These are phyloP conservation scores for Hemileccinum impolitum DNA, from an alignment of 768 basidiomycete species.

Conservation along the genomic window DNA sequence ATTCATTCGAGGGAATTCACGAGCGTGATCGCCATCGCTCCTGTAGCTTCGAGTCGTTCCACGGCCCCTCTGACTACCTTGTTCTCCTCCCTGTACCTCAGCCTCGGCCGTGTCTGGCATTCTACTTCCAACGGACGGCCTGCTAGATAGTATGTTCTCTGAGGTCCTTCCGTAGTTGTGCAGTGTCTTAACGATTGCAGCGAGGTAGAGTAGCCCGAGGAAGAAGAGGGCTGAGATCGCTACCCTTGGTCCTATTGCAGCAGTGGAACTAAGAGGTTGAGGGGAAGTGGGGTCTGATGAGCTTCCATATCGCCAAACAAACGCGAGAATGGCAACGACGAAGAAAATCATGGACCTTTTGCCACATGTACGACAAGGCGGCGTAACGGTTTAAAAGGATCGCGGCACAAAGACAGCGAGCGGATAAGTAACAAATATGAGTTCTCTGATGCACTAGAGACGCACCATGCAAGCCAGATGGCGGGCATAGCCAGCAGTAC, in stretches of 20 bases:
- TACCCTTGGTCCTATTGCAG: constrained; percentile 51
- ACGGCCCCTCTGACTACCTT: constrained; percentile 4
- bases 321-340: constrained; percentile 58
- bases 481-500: constrained; percentile 64
- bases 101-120: background rate
- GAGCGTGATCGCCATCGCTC: background rate
- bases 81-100: background rate
- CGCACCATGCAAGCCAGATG: constrained; percentile 67
- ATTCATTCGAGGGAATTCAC: too few species aligned
- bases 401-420: background rate
- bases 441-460: background rate
- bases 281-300: constrained; percentile 36
- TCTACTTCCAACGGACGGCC: background rate
- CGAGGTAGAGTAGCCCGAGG: constrained; percentile 60
- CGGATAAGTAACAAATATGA: background rate
- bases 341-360: constrained; percentile 64
- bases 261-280: constrained; percentile 34
- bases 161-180: constrained; percentile 47
- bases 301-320: constrained; percentile 63
- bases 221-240: constrained; percentile 50
- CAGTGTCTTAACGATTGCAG: constrained; percentile 59
- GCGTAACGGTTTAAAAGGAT: too few species aligned
- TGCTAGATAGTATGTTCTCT: background rate
- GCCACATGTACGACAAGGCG: background rate
- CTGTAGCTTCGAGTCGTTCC: background rate